phyloP scores from a whole-genome alignment of 2,329 filamentous ascomycete genomes.

The Phyllosticta citriasiana region DNA sequence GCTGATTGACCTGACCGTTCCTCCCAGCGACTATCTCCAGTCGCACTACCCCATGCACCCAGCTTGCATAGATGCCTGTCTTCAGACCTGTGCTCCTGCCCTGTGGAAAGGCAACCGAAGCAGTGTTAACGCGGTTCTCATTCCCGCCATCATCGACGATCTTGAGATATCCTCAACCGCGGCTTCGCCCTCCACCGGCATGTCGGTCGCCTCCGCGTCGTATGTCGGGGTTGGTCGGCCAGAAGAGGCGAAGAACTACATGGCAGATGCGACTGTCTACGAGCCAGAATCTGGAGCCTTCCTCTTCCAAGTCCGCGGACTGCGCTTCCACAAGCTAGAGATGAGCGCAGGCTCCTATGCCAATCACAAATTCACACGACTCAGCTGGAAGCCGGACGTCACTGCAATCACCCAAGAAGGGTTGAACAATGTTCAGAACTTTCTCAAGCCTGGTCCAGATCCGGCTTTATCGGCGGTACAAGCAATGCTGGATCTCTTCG shows the following conservation, averaged over 20 bases:
- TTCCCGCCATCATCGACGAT: slow-evolving; percentile 18
- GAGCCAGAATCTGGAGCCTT: slow-evolving; percentile 3
- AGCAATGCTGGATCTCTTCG: slow-evolving; percentile 24
- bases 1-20: slow-evolving; percentile 13
- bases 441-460: slow-evolving; percentile 7
- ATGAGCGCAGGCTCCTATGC: neutral
- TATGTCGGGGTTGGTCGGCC: slow-evolving; percentile 12
- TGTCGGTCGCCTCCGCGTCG: slow-evolving; percentile 1
- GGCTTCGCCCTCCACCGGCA: neutral
- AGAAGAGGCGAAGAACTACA: slow-evolving; percentile 13
- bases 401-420: neutral
- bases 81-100: slow-evolving; percentile 15
- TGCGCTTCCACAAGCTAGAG: slow-evolving; percentile 15
- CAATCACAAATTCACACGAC: slow-evolving; percentile 7
- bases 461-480: slow-evolving; percentile 2
- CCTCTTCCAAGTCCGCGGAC: slow-evolving; percentile 14
- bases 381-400: slow-evolving; percentile 17
- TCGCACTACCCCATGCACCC: slow-evolving; percentile 22
- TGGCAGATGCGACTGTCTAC: neutral
- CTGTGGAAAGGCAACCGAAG: slow-evolving; percentile 1
- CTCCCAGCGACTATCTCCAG: slow-evolving; percentile 6
- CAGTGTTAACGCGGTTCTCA: slow-evolving; percentile 11
- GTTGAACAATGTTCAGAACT: slow-evolving; percentile 11
- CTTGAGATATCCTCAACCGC: slow-evolving; percentile 13
- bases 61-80: slow-evolving; percentile 18